Evolutionary conservation across 2,329 filamentous ascomycete species (phyloP).

Genomic region (Sporothrix inflata): DNA sequence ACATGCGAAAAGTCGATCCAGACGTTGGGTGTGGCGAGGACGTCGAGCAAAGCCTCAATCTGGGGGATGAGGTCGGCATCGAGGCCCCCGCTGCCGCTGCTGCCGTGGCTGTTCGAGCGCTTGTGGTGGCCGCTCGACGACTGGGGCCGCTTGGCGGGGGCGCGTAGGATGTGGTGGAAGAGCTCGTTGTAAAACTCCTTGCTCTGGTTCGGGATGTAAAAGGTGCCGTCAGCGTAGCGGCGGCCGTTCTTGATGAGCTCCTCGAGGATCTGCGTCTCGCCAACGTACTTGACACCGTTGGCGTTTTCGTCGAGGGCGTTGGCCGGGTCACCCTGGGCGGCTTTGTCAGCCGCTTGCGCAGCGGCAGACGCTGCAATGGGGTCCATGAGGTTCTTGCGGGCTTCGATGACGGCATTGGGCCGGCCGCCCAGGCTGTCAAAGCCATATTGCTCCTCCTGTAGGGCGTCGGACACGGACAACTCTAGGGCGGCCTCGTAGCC

Average conservation of each 20-base stretch:
- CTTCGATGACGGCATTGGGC: constrained; percentile 58
- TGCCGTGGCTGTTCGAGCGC: constrained; percentile 43
- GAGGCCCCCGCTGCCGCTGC: background rate
- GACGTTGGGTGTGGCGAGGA: constrained; percentile 66
- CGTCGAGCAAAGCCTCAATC: constrained; percentile 68
- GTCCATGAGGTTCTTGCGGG: constrained; percentile 60
- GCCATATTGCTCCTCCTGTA: constrained; percentile 65
- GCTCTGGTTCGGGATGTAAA: constrained; percentile 53
- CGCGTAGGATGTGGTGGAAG: constrained; percentile 62
- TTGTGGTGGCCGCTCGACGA: constrained; percentile 56
- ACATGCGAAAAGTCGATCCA: constrained; percentile 77
- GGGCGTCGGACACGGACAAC: constrained; percentile 64
- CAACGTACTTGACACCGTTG: constrained; percentile 57
- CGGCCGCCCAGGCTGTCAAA: constrained; percentile 61
- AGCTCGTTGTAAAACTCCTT: constrained; percentile 65
- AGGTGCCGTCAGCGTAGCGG: constrained; percentile 57
- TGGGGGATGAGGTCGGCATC: constrained; percentile 62
- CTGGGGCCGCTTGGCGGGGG: constrained; percentile 51
- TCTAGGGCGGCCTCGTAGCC: constrained; percentile 71
- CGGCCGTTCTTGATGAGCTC: constrained; percentile 60
- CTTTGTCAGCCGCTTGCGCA: constrained; percentile 2
- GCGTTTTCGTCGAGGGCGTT: constrained; percentile 21
- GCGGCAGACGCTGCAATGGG: constrained; percentile 42
- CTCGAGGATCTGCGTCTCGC: constrained; percentile 62
- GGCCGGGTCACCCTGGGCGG: background rate